Evolutionary conservation across 2,329 filamentous ascomycete species (phyloP).

Genomic region (Cryphonectria carpinicola): DNA sequence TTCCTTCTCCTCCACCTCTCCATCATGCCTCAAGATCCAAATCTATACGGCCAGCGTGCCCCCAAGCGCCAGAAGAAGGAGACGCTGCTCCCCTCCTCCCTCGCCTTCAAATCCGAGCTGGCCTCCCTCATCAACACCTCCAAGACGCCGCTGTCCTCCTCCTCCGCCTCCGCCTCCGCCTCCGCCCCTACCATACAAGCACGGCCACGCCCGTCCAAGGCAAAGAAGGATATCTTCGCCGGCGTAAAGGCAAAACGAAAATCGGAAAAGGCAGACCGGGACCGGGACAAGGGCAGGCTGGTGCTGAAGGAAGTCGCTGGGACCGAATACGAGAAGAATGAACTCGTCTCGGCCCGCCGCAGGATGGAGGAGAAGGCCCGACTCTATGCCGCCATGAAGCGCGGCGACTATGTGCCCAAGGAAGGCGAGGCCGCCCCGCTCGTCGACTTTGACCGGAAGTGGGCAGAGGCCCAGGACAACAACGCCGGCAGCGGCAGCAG

Average conservation of each 20-base stretch:
- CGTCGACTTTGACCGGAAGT: constrained; percentile 95
- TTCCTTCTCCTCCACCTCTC: not conserved
- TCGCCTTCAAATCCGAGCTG: constrained; percentile 88
- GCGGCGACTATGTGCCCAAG: constrained; percentile 77
- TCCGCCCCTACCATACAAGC: constrained; percentile 46
- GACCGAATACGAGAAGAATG: constrained; percentile 66
- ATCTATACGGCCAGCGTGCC: constrained; percentile 77
- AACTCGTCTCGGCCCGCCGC: constrained; percentile 72
- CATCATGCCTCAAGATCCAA: constrained; percentile 65
- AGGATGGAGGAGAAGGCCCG: constrained; percentile 91
- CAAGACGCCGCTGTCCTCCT: constrained; percentile 43
- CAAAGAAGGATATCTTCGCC: constrained; percentile 72
- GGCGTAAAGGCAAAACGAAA: constrained; percentile 49
- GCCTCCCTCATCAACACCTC: constrained; percentile 73
- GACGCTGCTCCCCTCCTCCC: constrained; percentile 70
- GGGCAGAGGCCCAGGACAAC: constrained; percentile 72
- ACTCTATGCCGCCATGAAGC: constrained; percentile 86
- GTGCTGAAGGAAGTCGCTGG: constrained; percentile 56
- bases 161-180: constrained; percentile 46
- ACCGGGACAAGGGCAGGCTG: constrained; percentile 53
- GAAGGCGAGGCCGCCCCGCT: constrained; percentile 69
- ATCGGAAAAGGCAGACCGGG: constrained; percentile 62
- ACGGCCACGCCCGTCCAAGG: constrained; percentile 57
- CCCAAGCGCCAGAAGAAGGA: constrained; percentile 72
- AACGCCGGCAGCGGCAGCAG: too few species aligned